Evolutionary conservation across 1,284 basidiomycete genomes (phyloP).

Genomic region (Fistulina hepatica): DNA sequence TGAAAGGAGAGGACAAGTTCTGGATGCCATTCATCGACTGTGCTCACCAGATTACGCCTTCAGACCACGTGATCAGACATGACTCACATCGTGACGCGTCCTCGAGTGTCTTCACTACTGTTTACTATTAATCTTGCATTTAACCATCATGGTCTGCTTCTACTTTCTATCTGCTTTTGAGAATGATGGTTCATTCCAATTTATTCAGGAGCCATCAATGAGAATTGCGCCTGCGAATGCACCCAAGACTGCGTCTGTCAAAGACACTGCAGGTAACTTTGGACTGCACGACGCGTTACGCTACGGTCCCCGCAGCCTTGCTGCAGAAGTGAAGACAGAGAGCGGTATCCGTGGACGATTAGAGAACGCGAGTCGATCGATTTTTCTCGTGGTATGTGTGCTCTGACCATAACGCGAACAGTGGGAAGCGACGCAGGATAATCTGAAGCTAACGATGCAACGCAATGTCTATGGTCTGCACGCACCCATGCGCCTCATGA

Average conservation of each 20-base stretch:
- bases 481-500: constrained; percentile 79
- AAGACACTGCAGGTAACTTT: constrained; percentile 56
- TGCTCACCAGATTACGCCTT: too few species aligned
- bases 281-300: constrained; percentile 73
- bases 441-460: constrained; percentile 76
- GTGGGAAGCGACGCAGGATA: constrained; percentile 93
- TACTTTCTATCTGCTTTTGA: not conserved
- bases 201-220: constrained; percentile 48
- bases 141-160: constrained; percentile 29
- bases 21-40: too few species aligned
- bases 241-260: constrained; percentile 52
- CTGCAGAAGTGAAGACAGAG: constrained; percentile 51
- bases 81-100: constrained; percentile 13
- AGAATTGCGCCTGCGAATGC: constrained; percentile 51
- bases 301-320: constrained; percentile 67
- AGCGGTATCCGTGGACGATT: constrained; percentile 51
- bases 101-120: constrained; percentile 15
- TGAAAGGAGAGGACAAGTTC: constrained; percentile 14
- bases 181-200: constrained; percentile 4
- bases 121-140: constrained; percentile 10
- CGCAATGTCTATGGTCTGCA: constrained; percentile 82
- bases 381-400: not conserved
- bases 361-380: constrained; percentile 44
- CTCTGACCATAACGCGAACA: constrained; percentile 23
- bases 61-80: constrained; percentile 16